These are phyloP conservation scores for Aspergillus sp. DNA, from an alignment of 2,329 filamentous ascomycete genomes.

Conservation along the genomic window DNA sequence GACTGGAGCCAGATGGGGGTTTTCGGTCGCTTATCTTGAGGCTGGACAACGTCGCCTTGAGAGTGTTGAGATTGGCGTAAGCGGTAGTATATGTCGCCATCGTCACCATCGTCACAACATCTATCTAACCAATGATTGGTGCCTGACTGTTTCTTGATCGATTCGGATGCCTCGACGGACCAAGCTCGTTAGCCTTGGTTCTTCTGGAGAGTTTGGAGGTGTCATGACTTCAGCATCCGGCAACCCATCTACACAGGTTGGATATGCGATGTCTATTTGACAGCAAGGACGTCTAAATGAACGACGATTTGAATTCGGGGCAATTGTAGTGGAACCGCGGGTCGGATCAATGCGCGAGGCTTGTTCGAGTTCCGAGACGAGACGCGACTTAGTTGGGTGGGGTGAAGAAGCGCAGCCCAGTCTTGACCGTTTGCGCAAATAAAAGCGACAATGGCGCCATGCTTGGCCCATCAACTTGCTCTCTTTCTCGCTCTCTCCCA, in stretches of 20 bases:
- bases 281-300: background rate
- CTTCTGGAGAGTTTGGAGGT: background rate
- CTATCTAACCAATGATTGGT: conserved; percentile 8
- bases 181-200: background rate
- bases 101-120: conserved; percentile 19
- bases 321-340: background rate
- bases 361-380: background rate
- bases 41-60: background rate
- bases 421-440: conserved; percentile 1
- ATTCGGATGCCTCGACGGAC: background rate
- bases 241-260: background rate
- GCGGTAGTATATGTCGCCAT: conserved; percentile 18
- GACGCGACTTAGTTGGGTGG: background rate
- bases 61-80: conserved; percentile 15
- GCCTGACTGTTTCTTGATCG: background rate
- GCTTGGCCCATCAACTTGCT: conserved; percentile 13
- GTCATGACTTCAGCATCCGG: background rate
- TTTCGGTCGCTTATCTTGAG: background rate
- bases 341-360: background rate
- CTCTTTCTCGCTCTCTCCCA: background rate
- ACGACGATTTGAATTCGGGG: background rate
- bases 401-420: background rate
- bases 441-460: conserved; percentile 27
- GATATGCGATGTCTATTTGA: background rate
- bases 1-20: no score